phyloP scores from a whole-genome alignment of 1,284 basidiomycete species.

The Mycena citricolor region DNA sequence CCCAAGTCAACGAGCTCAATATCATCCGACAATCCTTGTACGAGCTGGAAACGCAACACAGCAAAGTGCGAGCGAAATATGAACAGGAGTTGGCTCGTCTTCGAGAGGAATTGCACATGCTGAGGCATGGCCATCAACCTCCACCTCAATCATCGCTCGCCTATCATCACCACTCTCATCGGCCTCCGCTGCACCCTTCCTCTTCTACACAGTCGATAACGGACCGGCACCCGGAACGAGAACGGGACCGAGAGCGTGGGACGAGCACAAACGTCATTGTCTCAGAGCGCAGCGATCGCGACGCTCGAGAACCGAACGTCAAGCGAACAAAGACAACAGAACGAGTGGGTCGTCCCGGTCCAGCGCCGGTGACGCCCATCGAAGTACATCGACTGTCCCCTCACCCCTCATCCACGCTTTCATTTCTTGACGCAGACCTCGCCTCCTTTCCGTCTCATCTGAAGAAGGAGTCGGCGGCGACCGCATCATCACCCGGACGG shows the following conservation, averaged over 20 bases:
- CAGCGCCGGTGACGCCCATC: constrained; percentile 5
- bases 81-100: constrained; percentile 55
- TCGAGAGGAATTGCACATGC: constrained; percentile 57
- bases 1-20: constrained; percentile 46
- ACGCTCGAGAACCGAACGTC: constrained; percentile 25
- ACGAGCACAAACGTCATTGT: constrained; percentile 22
- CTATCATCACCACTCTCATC: too few species aligned
- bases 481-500: constrained; percentile 44
- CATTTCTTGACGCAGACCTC: constrained; percentile 45
- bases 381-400: constrained; percentile 1
- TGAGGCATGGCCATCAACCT: constrained; percentile 17
- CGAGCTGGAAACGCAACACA: constrained; percentile 46
- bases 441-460: constrained; percentile 40
- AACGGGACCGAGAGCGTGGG: constrained; percentile 14
- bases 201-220: constrained; percentile 30
- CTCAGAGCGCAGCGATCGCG: constrained; percentile 25
- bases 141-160: too few species aligned
- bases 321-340: constrained; percentile 30
- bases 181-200: too few species aligned
- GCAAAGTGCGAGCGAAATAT: constrained; percentile 43
- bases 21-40: constrained; percentile 46
- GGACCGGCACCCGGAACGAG: too few species aligned
- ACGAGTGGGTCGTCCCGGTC: constrained; percentile 16
- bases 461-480: constrained; percentile 39
- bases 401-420: constrained; percentile 29